phyloP scores from a whole-genome alignment of 805 yeast genomes.

The Ogataea naganishii region DNA sequence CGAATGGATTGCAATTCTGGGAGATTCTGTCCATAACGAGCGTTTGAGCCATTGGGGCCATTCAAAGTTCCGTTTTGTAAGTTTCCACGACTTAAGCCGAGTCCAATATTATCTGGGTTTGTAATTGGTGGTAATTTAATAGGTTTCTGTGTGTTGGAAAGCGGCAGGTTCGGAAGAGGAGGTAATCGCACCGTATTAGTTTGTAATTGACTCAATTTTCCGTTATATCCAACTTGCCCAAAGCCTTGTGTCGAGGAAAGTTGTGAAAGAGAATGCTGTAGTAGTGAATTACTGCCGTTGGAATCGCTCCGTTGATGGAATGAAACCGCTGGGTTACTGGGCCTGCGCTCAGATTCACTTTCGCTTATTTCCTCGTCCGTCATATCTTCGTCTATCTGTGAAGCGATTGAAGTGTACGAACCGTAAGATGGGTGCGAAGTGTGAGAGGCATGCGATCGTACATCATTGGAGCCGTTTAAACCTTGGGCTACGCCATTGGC shows the following conservation, averaged over 20 bases:
- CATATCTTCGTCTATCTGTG: slow-evolving; percentile 2
- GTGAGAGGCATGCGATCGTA: background rate
- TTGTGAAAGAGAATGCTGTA: slow-evolving; percentile 2
- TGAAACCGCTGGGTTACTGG: background rate
- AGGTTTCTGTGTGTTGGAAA: background rate
- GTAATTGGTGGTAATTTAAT: background rate
- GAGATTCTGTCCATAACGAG: background rate
- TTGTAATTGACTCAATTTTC: background rate
- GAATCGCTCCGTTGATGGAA: slow-evolving; percentile 1
- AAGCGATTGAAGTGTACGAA: background rate
- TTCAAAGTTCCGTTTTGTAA: too few species aligned
- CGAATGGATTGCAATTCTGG: background rate
- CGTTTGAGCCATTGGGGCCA: too few species aligned
- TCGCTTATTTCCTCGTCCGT: slow-evolving; percentile 2
- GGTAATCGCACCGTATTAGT: background rate
- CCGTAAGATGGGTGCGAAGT: background rate
- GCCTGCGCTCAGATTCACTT: slow-evolving; percentile 1
- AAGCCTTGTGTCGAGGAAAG: background rate
- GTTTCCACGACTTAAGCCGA: too few species aligned
- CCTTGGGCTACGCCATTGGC: too few species aligned
- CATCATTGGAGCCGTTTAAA: too few species aligned
- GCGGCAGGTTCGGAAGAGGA: background rate
- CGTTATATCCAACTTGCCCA: background rate
- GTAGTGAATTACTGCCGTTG: slow-evolving; percentile 1
- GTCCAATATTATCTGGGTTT: background rate